Conservation (phyloP, 2,329 filamentous ascomycete species). For the Fusarium buxicola region DNA sequence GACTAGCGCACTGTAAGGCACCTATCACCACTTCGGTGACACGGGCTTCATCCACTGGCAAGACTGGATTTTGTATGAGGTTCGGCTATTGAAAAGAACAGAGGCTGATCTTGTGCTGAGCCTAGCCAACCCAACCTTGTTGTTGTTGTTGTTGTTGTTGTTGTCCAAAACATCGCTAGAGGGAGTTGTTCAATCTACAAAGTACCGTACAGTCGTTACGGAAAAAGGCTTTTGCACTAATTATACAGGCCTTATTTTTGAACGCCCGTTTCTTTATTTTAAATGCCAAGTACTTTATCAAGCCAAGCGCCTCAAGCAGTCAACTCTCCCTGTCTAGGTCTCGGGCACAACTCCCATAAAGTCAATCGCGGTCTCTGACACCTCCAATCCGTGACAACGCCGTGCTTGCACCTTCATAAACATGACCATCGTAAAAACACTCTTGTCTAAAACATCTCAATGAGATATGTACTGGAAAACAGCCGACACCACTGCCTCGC, state of each 20-base stretch:
- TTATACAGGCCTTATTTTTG: not conserved
- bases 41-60: too few species aligned
- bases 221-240: too few species aligned
- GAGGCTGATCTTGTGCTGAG: too few species aligned
- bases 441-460: constrained; percentile 44
- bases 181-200: too few species aligned
- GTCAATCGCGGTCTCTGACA: constrained; percentile 4
- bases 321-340: constrained; percentile 1
- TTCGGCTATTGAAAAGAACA: too few species aligned
- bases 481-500: constrained; percentile 84
- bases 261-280: not conserved
- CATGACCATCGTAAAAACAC: constrained; percentile 23
- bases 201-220: too few species aligned
- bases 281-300: not conserved
- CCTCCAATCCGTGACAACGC: constrained; percentile 29
- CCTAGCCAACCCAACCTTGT: too few species aligned
- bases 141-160: too few species aligned
- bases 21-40: too few species aligned
- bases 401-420: constrained; percentile 15
- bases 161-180: too few species aligned
- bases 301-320: not conserved
- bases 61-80: too few species aligned
- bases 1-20: too few species aligned
- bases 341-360: constrained; percentile 17
- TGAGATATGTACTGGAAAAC: constrained; percentile 99